A percentile compares a stretch with the other conserved stretches of the same genome.
phyloP scores from a whole-genome alignment of 1,139 yeast genomes.

The Geotrichum reessii region DNA sequence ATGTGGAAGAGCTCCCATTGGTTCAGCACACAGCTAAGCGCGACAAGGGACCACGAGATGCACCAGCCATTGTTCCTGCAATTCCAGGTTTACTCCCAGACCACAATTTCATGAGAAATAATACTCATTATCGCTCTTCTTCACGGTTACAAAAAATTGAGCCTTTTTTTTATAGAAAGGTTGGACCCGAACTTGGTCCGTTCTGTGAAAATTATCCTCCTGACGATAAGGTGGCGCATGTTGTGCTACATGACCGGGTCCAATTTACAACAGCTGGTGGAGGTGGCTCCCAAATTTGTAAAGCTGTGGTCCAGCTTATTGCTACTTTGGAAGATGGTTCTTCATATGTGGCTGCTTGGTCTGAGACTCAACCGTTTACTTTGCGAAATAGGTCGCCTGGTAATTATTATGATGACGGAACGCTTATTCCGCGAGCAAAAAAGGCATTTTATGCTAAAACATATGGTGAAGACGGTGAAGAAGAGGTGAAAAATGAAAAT shows the following conservation, averaged over 20 bases:
- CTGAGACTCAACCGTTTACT: constrained; percentile 18
- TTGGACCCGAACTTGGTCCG: constrained; percentile 12
- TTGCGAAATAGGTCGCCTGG: constrained; percentile 17
- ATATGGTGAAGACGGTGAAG: background rate
- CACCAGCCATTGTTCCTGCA: constrained; percentile 17
- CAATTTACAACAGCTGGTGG: constrained; percentile 19
- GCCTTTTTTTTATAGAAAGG: constrained; percentile 11
- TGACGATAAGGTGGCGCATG: constrained; percentile 16
- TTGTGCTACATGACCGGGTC: constrained; percentile 17
- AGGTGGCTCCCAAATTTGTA: constrained; percentile 16
- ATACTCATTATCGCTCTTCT: constrained; percentile 16
- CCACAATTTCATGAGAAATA: constrained; percentile 17
- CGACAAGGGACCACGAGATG: constrained; percentile 15
- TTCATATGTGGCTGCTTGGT: constrained; percentile 19
- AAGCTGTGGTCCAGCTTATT: constrained; percentile 16
- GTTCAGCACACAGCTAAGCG: constrained; percentile 19
- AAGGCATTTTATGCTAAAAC: constrained; percentile 1
- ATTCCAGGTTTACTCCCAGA: constrained; percentile 19
- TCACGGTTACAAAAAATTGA: constrained; percentile 14
- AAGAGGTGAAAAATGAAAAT: constrained; percentile 1
- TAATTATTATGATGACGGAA: constrained; percentile 16
- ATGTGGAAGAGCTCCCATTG: constrained; percentile 14
- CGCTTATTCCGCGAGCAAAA: constrained; percentile 10
- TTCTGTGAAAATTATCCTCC: constrained; percentile 16
- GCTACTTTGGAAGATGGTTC: constrained; percentile 14